phyloP scores from a whole-genome alignment of 441 rosid species.

The Eutrema salsugineum region DNA sequence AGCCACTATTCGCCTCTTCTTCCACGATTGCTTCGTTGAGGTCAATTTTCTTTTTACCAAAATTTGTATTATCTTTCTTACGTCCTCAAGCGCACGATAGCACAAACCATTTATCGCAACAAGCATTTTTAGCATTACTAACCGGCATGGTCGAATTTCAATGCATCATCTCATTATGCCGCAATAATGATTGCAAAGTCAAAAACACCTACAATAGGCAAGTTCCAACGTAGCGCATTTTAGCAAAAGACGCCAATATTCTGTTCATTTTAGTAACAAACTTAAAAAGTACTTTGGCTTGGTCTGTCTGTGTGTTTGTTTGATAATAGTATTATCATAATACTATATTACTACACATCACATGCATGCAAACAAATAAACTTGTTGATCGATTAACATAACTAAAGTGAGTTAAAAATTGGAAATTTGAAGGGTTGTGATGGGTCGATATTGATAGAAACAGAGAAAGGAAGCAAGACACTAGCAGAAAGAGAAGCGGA shows the following conservation, averaged over 20 bases:
- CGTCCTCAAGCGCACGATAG: neutral
- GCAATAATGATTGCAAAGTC: neutral
- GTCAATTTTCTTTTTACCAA: constrained; percentile 27
- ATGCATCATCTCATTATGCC: neutral
- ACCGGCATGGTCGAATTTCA: neutral
- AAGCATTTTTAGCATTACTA: neutral
- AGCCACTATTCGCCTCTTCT: constrained; percentile 64
- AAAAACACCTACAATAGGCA: neutral
- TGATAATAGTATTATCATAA: neutral
- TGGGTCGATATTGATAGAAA: constrained; percentile 53
- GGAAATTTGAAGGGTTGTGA: constrained; percentile 57
- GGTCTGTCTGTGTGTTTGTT: neutral
- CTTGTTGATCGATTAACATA: neutral
- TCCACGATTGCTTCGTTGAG: constrained; percentile 72
- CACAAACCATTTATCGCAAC: neutral
- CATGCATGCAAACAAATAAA: neutral
- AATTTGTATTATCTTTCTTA: constrained; percentile 5
- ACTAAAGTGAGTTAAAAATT: neutral
- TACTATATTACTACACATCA: neutral
- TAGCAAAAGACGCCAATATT: neutral
- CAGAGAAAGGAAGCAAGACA: constrained; percentile 51
- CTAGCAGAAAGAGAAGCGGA: constrained; percentile 54
- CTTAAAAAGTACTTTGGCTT: neutral
- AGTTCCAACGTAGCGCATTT: neutral
- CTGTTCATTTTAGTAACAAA: neutral